phyloP scores from a whole-genome alignment of 306 rosid species.

The Inga oerstediana region DNA sequence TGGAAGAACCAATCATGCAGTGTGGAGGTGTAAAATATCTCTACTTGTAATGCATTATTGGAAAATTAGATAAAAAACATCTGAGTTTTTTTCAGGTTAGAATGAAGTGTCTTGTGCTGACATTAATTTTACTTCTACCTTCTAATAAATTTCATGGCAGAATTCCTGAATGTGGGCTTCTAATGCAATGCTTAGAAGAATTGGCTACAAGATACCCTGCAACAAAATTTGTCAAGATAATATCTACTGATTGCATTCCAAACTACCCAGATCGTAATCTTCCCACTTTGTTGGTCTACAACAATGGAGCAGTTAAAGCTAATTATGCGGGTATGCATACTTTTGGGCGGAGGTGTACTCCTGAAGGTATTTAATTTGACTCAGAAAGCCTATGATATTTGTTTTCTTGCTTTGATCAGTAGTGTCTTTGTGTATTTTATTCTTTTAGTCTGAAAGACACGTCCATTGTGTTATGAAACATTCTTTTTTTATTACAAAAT shows the following conservation, averaged over 20 bases:
- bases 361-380: constrained; percentile 72
- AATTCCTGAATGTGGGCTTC: constrained; percentile 74
- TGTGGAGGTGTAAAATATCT: background rate
- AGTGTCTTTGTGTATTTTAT: background rate
- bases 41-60: background rate
- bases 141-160: constrained; percentile 31
- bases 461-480: background rate
- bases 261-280: constrained; percentile 88
- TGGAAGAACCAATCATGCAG: background rate
- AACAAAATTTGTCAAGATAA: constrained; percentile 92
- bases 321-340: constrained; percentile 76
- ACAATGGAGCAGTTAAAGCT: constrained; percentile 91
- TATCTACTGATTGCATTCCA: constrained; percentile 96
- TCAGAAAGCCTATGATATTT: background rate
- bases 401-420: background rate
- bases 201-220: constrained; percentile 78
- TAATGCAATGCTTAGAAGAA: constrained; percentile 91
- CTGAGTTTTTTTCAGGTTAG: background rate
- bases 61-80: background rate
- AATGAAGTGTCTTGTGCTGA: constrained; percentile 16
- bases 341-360: constrained; percentile 90
- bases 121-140: background rate
- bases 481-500: background rate
- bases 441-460: background rate
- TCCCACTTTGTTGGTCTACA: constrained; percentile 88